Base-by-base conservation (phyloP, 345 rosid species). In the Acer campestre region DNA sequence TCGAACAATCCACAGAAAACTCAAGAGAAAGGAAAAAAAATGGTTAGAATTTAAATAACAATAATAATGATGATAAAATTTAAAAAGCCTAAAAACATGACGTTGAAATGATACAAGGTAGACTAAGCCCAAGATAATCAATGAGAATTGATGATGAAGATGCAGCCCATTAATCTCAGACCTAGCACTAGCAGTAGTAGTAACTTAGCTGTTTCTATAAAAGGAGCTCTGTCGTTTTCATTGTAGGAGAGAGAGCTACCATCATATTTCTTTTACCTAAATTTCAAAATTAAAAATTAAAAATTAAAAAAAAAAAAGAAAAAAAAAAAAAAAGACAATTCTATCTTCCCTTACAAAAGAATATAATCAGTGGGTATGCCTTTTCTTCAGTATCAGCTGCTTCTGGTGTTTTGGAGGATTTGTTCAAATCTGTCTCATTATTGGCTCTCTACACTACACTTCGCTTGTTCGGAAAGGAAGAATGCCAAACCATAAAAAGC, bases 31-130 rank as follows among this genome's bases (percentile, higher is more conserved):
- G 40, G 55, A 81, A 68, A 81, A 67, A 85, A 73, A 81, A 77
- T 75, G 81, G 83, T 82, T 85, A 87, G 85, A 72, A 72, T 64
- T 68, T 77, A 78, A 79, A 77, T 40, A 84, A 68, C 82, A 82
- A 82, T 75, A 82, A 82, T 75, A 75, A 72, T 51, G 35, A 78
- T 72, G 58, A 67, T 64, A 73, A 59, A 71, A 59, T 78, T 74
- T 82, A 64, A 78, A 77, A 75, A 75, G 71, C 77, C 76, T 64
- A 13, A 72, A 77, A 65, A 0, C 70, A 35, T 70, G 53, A 44
- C 17, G 79, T 74, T 74, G 61, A 68, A 61, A 80, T 69, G 75
- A 31, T 75, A 82, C 83, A 81, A 42, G 46, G 46, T 70, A 75
- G 78, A 73, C 38, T 35, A 35, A 62, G 79, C 70, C 81, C 73